A percentile compares a stretch with the other conserved stretches of the same genome.
phyloP scores from a whole-genome alignment of 306 rosid species.

The Prunus persica region DNA sequence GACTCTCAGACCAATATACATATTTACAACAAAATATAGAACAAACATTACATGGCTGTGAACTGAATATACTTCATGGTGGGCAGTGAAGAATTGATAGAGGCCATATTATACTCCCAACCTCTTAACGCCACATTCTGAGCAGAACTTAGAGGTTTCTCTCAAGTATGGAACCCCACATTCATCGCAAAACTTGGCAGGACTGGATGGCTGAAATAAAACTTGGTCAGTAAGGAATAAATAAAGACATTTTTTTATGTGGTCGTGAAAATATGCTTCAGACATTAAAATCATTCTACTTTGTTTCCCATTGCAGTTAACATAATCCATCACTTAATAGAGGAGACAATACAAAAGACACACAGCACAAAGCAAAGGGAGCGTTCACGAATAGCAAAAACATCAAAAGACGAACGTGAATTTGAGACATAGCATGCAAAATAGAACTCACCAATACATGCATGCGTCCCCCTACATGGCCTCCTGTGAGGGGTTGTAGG shows the following conservation, averaged over 20 bases:
- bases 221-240: background rate
- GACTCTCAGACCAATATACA: background rate
- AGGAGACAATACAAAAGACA: too few relatives aligned
- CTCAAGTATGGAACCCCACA: conserved; percentile 82
- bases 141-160: conserved; percentile 93
- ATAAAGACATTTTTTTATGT: background rate
- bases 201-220: conserved; percentile 67
- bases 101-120: conserved; percentile 48
- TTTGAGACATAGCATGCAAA: background rate
- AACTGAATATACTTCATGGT: background rate
- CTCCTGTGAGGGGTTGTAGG: conserved; percentile 66
- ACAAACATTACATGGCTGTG: background rate
- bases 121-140: conserved; percentile 89
- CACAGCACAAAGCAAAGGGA: background rate
- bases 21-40: background rate
- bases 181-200: conserved; percentile 89
- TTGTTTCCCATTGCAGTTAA: background rate
- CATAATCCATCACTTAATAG: too few relatives aligned
- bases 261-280: background rate
- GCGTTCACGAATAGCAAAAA: background rate
- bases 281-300: background rate
- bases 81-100: background rate
- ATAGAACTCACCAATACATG: conserved; percentile 71
- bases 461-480: conserved; percentile 80
- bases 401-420: background rate